These are phyloP conservation scores for Didymella lethalis DNA, from an alignment of 2,329 filamentous ascomycete genomes.

Conservation along the genomic window DNA sequence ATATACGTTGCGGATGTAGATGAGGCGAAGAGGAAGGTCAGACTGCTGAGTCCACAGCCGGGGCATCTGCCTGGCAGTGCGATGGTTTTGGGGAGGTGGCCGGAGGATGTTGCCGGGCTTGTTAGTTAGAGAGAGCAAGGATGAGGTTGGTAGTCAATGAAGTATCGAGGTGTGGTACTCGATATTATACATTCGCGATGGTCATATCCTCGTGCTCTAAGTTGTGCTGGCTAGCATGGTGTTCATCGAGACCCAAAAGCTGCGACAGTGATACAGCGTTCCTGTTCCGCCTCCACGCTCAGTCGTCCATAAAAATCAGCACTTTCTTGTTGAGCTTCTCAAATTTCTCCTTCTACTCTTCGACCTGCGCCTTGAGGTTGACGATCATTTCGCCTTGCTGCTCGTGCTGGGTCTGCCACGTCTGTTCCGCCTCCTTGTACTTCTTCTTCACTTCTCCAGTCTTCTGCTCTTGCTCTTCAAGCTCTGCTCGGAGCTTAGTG, in stretches of 20 bases:
- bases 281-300: not conserved
- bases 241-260: not conserved
- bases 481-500: no score
- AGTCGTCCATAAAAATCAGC: not conserved
- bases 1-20: constrained; percentile 93
- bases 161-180: not conserved
- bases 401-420: not conserved
- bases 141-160: not conserved
- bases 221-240: not conserved
- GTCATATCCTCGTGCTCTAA: not conserved
- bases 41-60: constrained; percentile 82
- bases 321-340: not conserved
- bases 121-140: constrained; percentile 52
- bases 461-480: no score
- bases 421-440: not conserved
- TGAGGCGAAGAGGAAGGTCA: constrained; percentile 79
- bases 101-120: constrained; percentile 81
- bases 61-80: constrained; percentile 81
- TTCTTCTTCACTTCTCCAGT: not conserved
- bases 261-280: no score
- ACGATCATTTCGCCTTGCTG: not conserved
- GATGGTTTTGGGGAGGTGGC: constrained; percentile 85
- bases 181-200: not conserved
- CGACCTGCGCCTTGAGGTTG: not conserved
- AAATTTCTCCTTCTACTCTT: not conserved